A percentile compares a stretch with the other conserved stretches of the same genome.
Evolutionary conservation across 306 rosid species (phyloP).

Genomic region (Rubus idaeus): DNA sequence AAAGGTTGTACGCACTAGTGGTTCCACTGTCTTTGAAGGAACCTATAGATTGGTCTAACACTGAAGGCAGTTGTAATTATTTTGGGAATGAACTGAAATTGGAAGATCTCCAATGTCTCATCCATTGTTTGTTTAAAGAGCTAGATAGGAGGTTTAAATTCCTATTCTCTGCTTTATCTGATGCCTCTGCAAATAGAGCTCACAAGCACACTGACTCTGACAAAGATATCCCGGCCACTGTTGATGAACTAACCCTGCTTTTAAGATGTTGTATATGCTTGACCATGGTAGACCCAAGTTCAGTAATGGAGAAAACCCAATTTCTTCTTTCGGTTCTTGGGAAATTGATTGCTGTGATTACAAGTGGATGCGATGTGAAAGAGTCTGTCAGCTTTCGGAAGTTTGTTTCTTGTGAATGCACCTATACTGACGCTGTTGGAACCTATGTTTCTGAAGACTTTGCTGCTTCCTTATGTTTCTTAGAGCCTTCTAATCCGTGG

Average conservation of each 20-base stretch:
- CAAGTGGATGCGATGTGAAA: conserved; percentile 25
- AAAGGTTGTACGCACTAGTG: conserved; percentile 30
- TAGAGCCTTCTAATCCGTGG: conserved; percentile 44
- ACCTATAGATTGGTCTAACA: conserved; percentile 5
- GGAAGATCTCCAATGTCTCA: conserved; percentile 29
- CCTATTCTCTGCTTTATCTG: conserved; percentile 32
- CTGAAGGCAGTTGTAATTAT: neutral
- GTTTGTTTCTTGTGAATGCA: conserved; percentile 32
- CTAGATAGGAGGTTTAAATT: conserved; percentile 38
- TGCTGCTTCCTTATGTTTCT: conserved; percentile 36
- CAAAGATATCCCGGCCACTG: conserved; percentile 34
- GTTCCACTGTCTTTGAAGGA: conserved; percentile 25
- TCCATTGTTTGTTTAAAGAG: conserved; percentile 45
- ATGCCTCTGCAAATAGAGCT: conserved; percentile 11
- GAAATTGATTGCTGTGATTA: conserved; percentile 31
- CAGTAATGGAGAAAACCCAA: conserved; percentile 37
- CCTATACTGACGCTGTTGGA: conserved; percentile 12
- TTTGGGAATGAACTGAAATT: conserved; percentile 23
- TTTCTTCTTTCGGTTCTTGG: conserved; percentile 38
- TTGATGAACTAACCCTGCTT: conserved; percentile 45
- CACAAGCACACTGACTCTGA: conserved; percentile 14
- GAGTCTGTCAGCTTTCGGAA: conserved; percentile 34
- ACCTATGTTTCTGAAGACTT: conserved; percentile 32
- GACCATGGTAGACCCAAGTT: conserved; percentile 39
- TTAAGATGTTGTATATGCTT: conserved; percentile 59